phyloP scores from a whole-genome alignment of 2,329 filamentous ascomycete genomes.

The Aureobasidium sp. region DNA sequence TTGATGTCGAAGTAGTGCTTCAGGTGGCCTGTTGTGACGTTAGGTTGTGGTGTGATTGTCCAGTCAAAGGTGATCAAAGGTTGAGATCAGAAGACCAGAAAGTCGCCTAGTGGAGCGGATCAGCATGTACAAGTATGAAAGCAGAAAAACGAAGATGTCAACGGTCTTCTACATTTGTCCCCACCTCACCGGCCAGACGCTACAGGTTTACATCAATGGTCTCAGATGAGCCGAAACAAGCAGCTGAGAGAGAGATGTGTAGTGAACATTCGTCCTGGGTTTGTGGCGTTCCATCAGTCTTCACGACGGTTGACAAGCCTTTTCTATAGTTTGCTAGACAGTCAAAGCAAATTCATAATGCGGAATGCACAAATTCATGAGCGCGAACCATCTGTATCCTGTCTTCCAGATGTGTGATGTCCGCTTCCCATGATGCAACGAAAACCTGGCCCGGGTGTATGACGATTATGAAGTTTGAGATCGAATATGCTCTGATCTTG shows the following conservation, averaged over 20 bases:
- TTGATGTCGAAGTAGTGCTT: fast-evolving
- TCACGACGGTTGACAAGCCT: slow-evolving; percentile 6
- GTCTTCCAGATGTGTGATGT: background rate
- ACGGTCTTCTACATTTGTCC: slow-evolving; percentile 5
- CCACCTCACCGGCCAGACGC: background rate
- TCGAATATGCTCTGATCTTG: background rate
- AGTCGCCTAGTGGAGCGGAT: background rate
- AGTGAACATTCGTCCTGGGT: background rate
- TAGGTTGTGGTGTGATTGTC: background rate
- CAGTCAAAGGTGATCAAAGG: background rate
- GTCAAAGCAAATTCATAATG: background rate
- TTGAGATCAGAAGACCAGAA: background rate
- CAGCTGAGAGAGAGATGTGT: background rate
- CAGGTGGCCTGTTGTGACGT: background rate
- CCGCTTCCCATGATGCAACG: background rate
- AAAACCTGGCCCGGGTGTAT: background rate
- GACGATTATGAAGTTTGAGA: background rate
- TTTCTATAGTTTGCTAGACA: background rate
- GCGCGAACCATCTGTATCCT: too few relatives aligned
- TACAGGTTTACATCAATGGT: slow-evolving; percentile 8
- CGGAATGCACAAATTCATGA: background rate
- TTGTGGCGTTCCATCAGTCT: background rate
- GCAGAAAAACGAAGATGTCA: background rate
- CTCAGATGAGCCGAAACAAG: background rate
- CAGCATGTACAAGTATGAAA: slow-evolving; percentile 6